phyloP scores from a whole-genome alignment of 2,329 filamentous ascomycete species.

The Neonectria hederae region DNA sequence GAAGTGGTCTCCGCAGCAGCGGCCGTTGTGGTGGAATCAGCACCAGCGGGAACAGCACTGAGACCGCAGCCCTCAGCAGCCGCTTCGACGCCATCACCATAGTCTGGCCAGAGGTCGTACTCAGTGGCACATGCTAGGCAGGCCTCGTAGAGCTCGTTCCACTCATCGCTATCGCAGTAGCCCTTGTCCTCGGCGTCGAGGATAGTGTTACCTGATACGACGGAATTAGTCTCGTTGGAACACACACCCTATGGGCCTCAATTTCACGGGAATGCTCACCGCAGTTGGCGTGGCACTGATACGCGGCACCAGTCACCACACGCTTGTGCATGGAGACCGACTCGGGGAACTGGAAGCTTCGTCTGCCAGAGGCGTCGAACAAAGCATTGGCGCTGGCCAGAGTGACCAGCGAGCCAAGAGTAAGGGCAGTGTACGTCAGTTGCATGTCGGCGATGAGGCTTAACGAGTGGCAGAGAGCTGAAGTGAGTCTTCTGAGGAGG shows the following conservation, averaged over 20 bases:
- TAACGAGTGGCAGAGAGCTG: constrained; percentile 23
- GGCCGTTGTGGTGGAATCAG: constrained; percentile 22
- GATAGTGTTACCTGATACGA: constrained; percentile 43
- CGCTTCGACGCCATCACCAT: constrained; percentile 49
- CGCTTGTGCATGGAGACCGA: constrained; percentile 51
- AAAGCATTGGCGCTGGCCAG: constrained; percentile 34
- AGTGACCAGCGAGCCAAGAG: constrained; percentile 44
- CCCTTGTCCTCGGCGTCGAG: constrained; percentile 36
- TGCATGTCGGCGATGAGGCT: constrained; percentile 41
- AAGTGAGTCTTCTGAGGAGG: background rate
- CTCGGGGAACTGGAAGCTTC: constrained; percentile 43
- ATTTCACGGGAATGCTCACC: constrained; percentile 47
- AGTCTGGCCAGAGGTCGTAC: constrained; percentile 56
- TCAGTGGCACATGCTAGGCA: constrained; percentile 57
- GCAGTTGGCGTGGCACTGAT: constrained; percentile 61
- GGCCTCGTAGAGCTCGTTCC: constrained; percentile 52
- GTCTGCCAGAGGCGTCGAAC: constrained; percentile 24
- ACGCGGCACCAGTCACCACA: constrained; percentile 52
- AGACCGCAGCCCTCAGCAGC: constrained; percentile 51
- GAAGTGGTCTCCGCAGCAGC: constrained; percentile 24
- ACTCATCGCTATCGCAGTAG: constrained; percentile 49
- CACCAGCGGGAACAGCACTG: constrained; percentile 37
- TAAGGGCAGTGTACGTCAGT: constrained; percentile 38
- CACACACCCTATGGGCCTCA: no score
- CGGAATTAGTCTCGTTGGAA: background rate